phyloP scores from a whole-genome alignment of 2,329 filamentous ascomycete species.

The Penicillium expansum region DNA sequence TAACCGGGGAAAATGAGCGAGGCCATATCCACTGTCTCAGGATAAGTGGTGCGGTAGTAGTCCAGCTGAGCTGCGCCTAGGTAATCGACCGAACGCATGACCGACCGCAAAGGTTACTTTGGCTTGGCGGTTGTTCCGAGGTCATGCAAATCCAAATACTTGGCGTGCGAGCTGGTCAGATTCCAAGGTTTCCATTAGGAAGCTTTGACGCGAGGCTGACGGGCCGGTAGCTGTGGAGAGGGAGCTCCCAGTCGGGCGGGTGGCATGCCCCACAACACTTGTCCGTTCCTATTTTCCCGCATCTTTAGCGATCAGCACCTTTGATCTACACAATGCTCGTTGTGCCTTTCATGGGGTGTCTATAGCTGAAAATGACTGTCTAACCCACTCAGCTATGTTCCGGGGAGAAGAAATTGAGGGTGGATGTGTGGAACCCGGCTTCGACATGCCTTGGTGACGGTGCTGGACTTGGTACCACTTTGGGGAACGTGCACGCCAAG shows the following conservation, averaged over 20 bases:
- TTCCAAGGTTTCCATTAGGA: slow-evolving; percentile 31
- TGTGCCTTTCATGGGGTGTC: slow-evolving; percentile 25
- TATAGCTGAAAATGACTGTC: slow-evolving; percentile 24
- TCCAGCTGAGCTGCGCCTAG: slow-evolving; percentile 33
- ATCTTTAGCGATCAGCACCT: slow-evolving; percentile 26
- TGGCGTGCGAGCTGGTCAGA: slow-evolving; percentile 22
- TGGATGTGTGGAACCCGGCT: slow-evolving; percentile 36
- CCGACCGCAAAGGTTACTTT: slow-evolving; percentile 43
- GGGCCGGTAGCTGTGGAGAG: slow-evolving; percentile 25
- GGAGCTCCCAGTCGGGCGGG: slow-evolving; percentile 24
- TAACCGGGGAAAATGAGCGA: slow-evolving; percentile 38
- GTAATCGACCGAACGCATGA: slow-evolving; percentile 41
- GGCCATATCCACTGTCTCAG: slow-evolving; percentile 30
- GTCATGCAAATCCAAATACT: slow-evolving; percentile 36
- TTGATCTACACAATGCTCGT: slow-evolving; percentile 33
- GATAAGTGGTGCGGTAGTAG: slow-evolving; percentile 36
- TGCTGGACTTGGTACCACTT: slow-evolving; percentile 30
- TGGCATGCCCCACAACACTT: slow-evolving; percentile 35
- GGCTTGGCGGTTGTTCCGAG: slow-evolving; percentile 27
- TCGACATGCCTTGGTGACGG: slow-evolving; percentile 27
- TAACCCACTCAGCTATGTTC: slow-evolving; percentile 14
- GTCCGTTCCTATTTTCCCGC: slow-evolving; percentile 14
- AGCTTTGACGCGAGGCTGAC: slow-evolving; percentile 25
- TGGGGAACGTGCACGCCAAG: slow-evolving; percentile 39
- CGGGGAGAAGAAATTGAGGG: slow-evolving; percentile 44